These are phyloP conservation scores for Aspergillus chevalieri DNA, from an alignment of 2,329 filamentous ascomycete species.

Conservation along the genomic window DNA sequence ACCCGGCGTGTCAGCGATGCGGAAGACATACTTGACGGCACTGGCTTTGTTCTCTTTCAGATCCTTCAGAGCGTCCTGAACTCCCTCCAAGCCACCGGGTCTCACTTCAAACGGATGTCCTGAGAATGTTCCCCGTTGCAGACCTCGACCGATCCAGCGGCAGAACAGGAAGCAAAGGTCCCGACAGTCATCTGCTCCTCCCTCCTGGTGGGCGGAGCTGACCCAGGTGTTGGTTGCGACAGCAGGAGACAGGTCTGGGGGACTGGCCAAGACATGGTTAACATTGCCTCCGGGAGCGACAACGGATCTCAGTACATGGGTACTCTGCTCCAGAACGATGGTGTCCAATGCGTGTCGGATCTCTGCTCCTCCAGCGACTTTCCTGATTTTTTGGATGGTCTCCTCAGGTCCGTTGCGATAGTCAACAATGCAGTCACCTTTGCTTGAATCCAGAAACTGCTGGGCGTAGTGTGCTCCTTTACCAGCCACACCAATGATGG, in stretches of 20 bases:
- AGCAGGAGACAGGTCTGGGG: constrained; percentile 3
- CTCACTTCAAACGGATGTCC: constrained; percentile 47
- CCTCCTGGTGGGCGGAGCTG: constrained; percentile 3
- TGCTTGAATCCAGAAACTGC: constrained; percentile 43
- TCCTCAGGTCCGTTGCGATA: constrained; percentile 51
- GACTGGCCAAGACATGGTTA: constrained; percentile 5
- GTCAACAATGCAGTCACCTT: constrained; percentile 53
- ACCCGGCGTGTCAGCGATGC: constrained; percentile 43
- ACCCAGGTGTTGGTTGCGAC: constrained; percentile 7
- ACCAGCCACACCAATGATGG: constrained; percentile 54
- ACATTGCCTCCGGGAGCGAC: constrained; percentile 9
- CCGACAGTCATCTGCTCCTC: constrained; percentile 15
- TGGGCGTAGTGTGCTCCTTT: constrained; percentile 45
- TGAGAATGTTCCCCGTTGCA: constrained; percentile 43
- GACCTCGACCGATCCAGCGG: constrained; percentile 38
- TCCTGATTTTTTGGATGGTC: constrained; percentile 41
- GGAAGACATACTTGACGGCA: constrained; percentile 59
- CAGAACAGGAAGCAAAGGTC: constrained; percentile 44
- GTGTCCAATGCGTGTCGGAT: constrained; percentile 9
- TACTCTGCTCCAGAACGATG: constrained; percentile 4
- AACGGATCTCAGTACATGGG: constrained; percentile 2
- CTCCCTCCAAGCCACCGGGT: constrained; percentile 47
- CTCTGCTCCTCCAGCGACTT: constrained; percentile 7
- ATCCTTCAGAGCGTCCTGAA: constrained; percentile 48
- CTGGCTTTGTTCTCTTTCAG: constrained; percentile 57